Evolutionary conservation across 345 rosid species (phyloP).

Genomic region (Sisymbrium altissimum): DNA sequence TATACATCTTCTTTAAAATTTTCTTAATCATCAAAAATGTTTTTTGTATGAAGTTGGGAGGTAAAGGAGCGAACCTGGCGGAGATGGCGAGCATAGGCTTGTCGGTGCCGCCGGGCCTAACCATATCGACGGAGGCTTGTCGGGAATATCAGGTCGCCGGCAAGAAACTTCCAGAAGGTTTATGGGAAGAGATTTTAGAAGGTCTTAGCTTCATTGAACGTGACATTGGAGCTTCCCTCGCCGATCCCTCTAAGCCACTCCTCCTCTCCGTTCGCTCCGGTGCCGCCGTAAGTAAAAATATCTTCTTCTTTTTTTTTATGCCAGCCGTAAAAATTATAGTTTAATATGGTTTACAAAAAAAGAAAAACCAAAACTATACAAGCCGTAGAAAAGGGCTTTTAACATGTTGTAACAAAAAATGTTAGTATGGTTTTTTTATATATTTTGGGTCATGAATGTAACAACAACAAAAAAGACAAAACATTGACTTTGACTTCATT

Average conservation of each 20-base stretch:
- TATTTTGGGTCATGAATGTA: too few relatives aligned
- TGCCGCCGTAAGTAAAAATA: slow-evolving; percentile 66
- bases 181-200: slow-evolving; percentile 78
- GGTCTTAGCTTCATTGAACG: slow-evolving; percentile 56
- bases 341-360: too few relatives aligned
- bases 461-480: background rate
- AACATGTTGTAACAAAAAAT: too few relatives aligned
- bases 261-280: slow-evolving; percentile 98
- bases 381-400: too few relatives aligned
- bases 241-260: slow-evolving; percentile 77
- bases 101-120: slow-evolving; percentile 93
- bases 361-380: too few relatives aligned
- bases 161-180: slow-evolving; percentile 55
- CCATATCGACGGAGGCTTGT: slow-evolving; percentile 96
- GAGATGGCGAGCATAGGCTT: slow-evolving; percentile 97
- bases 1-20: background rate
- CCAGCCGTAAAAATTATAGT: too few relatives aligned
- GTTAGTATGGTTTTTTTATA: too few relatives aligned
- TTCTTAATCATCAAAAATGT: background rate
- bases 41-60: slow-evolving; percentile 63
- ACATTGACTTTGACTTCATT: background rate
- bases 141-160: slow-evolving; percentile 65
- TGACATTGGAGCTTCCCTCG: slow-evolving; percentile 80
- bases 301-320: background rate
- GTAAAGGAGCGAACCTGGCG: slow-evolving; percentile 94